phyloP scores from a whole-genome alignment of 306 rosid genomes.

The Arachis stenosperma region DNA sequence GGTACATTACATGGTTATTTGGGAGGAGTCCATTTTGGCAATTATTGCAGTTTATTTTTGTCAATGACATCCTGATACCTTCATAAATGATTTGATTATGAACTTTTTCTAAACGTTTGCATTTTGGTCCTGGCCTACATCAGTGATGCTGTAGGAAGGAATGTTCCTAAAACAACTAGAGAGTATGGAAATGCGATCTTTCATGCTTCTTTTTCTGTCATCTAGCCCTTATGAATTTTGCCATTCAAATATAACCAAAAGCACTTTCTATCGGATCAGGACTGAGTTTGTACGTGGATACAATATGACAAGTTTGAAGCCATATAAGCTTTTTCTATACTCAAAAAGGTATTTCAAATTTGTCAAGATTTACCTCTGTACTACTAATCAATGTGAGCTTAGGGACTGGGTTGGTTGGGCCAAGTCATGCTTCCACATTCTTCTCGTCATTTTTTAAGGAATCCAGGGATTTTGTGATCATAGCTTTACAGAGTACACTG shows the following conservation, averaged over 20 bases:
- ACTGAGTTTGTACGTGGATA: slow-evolving; percentile 46
- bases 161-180: slow-evolving; percentile 27
- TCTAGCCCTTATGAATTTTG: slow-evolving; percentile 43
- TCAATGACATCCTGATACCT: slow-evolving; percentile 42
- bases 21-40: slow-evolving; percentile 58
- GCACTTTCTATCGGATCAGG: slow-evolving; percentile 50
- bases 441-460: slow-evolving; percentile 49
- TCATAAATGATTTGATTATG: slow-evolving; percentile 43
- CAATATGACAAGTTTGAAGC: slow-evolving; percentile 46
- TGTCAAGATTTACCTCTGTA: slow-evolving; percentile 49
- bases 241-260: slow-evolving; percentile 50
- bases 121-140: slow-evolving; percentile 55
- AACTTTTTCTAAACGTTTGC: slow-evolving; percentile 53
- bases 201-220: slow-evolving; percentile 52
- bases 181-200: slow-evolving; percentile 36
- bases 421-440: slow-evolving; percentile 50
- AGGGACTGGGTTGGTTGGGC: slow-evolving; percentile 55
- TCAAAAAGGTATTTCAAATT: slow-evolving; percentile 37
- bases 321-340: slow-evolving; percentile 47
- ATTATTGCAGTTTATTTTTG: slow-evolving; percentile 50
- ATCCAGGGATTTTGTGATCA: slow-evolving; percentile 55
- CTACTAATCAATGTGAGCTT: slow-evolving; percentile 37
- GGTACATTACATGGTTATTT: slow-evolving; percentile 50
- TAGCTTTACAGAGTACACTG: slow-evolving; percentile 47
- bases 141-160: slow-evolving; percentile 48